Conservation (phyloP, 768 basidiomycete genomes). For the Lepiota subincarnata region DNA sequence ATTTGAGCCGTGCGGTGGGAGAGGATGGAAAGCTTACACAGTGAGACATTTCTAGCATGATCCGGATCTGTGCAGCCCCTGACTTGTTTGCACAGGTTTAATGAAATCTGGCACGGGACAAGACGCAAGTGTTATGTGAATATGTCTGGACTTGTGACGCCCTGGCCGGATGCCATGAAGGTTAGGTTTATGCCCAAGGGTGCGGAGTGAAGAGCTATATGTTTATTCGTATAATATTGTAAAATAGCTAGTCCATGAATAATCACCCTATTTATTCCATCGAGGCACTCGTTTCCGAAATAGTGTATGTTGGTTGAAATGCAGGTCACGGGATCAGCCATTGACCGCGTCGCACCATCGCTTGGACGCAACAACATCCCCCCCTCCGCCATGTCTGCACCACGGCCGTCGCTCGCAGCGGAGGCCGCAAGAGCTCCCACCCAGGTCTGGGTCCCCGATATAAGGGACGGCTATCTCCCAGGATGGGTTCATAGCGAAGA, state of each 20-base stretch:
- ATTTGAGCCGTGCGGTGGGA: conserved; percentile 34
- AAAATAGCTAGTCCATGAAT: not conserved
- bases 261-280: not conserved
- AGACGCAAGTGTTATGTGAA: conserved; percentile 31
- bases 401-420: conserved; percentile 46
- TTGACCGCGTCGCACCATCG: conserved; percentile 7
- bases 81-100: conserved; percentile 23
- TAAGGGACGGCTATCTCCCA: conserved; percentile 87
- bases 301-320: conserved; percentile 12
- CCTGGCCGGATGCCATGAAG: conserved; percentile 42
- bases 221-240: conserved; percentile 2
- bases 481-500: conserved; percentile 92
- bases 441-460: conserved; percentile 95
- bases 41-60: conserved; percentile 19
- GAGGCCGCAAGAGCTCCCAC: conserved; percentile 85
- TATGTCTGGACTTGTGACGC: conserved; percentile 31
- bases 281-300: conserved; percentile 9
- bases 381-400: conserved; percentile 38
- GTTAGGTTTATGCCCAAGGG: conserved; percentile 22
- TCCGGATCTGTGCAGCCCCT: not conserved
- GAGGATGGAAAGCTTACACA: conserved; percentile 34
- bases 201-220: not conserved
- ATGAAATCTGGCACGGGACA: conserved; percentile 29
- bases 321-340: conserved; percentile 11
- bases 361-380: not conserved